Evolutionary conservation across 2,329 filamentous ascomycete species (phyloP).

Genomic region (Amesomyces nigricolor): DNA sequence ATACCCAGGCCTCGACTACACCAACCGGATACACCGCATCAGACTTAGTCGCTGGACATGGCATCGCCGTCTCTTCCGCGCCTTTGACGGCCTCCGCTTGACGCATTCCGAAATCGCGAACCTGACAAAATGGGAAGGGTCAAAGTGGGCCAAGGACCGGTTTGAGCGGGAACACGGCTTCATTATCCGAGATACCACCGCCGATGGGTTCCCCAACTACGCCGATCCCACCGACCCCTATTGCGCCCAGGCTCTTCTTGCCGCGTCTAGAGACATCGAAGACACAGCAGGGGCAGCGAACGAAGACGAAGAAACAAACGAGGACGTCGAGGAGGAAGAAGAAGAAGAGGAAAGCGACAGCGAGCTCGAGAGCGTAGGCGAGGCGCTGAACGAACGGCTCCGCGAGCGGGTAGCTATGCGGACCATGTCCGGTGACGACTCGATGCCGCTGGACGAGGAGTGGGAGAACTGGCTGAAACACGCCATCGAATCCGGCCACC

Average conservation of each 20-base stretch:
- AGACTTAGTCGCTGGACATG: conserved; percentile 72
- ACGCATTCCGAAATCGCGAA: conserved; percentile 64
- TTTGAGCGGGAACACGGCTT: conserved; percentile 71
- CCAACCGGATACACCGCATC: conserved; percentile 64
- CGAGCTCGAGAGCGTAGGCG: conserved; percentile 53
- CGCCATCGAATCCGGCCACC: conserved; percentile 57
- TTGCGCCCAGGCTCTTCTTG: conserved; percentile 14
- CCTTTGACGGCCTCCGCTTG: conserved; percentile 64
- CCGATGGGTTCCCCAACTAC: conserved; percentile 61
- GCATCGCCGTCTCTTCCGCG: conserved; percentile 69
- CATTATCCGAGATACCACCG: conserved; percentile 64
- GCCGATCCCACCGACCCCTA: conserved; percentile 42
- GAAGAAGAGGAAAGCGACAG: conserved; percentile 50
- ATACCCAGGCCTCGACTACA: conserved; percentile 77
- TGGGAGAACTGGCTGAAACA: conserved; percentile 73
- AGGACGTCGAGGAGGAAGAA: conserved; percentile 31
- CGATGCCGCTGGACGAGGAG: conserved; percentile 59
- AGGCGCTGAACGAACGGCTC: conserved; percentile 59
- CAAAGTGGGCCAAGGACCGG: conserved; percentile 74
- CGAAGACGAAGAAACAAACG: conserved; percentile 1
- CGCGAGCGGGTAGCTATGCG: conserved; percentile 57
- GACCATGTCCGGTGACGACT: conserved; percentile 51
- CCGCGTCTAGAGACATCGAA: conserved; percentile 5
- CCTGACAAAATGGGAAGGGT: conserved; percentile 78
- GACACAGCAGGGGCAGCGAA: conserved; percentile 1